A percentile compares a stretch with the other conserved stretches of the same genome.
phyloP scores from a whole-genome alignment of 2,329 filamentous ascomycete genomes.

The Fusarium miscanthi region DNA sequence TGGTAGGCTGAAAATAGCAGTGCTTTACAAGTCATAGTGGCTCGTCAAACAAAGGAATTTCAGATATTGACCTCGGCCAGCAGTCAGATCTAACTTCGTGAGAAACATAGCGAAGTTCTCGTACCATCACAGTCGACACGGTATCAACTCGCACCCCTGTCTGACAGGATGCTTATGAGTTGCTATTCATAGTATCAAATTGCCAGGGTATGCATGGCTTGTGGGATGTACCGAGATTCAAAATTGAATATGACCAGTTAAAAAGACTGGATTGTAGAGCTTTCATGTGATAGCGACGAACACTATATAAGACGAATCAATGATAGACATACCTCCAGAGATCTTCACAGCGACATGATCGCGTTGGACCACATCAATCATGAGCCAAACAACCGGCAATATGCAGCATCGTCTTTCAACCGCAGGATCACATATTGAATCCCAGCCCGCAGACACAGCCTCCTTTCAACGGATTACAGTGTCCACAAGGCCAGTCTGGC shows the following conservation, averaged over 20 bases:
- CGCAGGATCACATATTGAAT: constrained; percentile 13
- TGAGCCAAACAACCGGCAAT: neutral
- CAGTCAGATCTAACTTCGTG: neutral
- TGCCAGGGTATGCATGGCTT: constrained; percentile 17
- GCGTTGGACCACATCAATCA: neutral
- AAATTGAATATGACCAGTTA: neutral
- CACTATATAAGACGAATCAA: neutral
- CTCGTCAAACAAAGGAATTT: neutral
- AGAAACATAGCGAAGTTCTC: neutral
- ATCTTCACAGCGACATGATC: neutral
- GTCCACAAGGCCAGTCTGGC: neutral
- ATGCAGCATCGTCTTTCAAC: neutral
- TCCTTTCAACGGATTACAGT: constrained; percentile 1
- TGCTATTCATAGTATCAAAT: constrained; percentile 31
- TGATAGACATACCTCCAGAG: neutral
- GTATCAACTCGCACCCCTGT: constrained; percentile 22
- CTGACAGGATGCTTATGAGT: constrained; percentile 29
- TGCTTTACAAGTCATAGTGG: neutral
- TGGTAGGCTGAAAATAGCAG: neutral
- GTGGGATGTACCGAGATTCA: neutral
- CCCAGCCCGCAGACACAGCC: constrained; percentile 24
- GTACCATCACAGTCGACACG: constrained; percentile 1
- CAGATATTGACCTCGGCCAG: neutral
- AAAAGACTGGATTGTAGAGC: neutral
- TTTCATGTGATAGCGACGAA: neutral